Evolutionary conservation across 108 stramenopile species (phyloP).

Genomic region (Cyclotella atomus): DNA sequence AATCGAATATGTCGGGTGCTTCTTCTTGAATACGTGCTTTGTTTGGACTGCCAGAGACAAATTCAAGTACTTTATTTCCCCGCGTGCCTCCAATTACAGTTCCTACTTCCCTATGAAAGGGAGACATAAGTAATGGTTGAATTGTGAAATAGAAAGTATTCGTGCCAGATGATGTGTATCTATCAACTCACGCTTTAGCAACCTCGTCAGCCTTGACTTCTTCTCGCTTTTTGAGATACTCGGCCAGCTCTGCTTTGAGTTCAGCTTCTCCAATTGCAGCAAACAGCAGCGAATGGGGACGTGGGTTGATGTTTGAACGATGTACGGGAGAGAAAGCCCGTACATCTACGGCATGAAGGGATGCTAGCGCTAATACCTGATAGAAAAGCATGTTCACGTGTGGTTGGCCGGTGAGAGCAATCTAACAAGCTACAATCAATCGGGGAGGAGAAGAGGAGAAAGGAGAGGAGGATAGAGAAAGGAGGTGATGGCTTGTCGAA

Average conservation of each 20-base stretch:
- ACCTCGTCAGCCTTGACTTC: slow-evolving; percentile 68
- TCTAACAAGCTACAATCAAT: too few relatives aligned
- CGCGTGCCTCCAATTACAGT: slow-evolving; percentile 82
- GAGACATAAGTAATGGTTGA: background rate
- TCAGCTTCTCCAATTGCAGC: slow-evolving; percentile 31
- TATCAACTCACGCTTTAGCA: slow-evolving; percentile 56
- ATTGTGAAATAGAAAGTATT: background rate
- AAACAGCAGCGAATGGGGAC: too few relatives aligned
- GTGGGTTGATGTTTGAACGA: too few relatives aligned
- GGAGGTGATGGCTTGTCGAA: too few relatives aligned
- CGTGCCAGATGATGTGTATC: background rate
- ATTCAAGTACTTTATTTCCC: slow-evolving; percentile 77
- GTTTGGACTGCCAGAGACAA: slow-evolving; percentile 73
- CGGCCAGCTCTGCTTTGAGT: slow-evolving; percentile 67
- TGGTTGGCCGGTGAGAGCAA: too few relatives aligned
- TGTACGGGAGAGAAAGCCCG: background rate
- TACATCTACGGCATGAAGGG: too few relatives aligned
- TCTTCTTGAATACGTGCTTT: slow-evolving; percentile 66
- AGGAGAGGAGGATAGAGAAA: too few relatives aligned
- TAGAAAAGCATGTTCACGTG: too few relatives aligned
- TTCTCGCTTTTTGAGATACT: slow-evolving; percentile 72
- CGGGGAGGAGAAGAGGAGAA: too few relatives aligned
- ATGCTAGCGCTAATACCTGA: background rate
- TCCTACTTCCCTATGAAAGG: slow-evolving; percentile 46
- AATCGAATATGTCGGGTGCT: slow-evolving; percentile 76